These are phyloP conservation scores for Acer saccharum DNA, from an alignment of 345 rosid genomes.

Conservation along the genomic window DNA sequence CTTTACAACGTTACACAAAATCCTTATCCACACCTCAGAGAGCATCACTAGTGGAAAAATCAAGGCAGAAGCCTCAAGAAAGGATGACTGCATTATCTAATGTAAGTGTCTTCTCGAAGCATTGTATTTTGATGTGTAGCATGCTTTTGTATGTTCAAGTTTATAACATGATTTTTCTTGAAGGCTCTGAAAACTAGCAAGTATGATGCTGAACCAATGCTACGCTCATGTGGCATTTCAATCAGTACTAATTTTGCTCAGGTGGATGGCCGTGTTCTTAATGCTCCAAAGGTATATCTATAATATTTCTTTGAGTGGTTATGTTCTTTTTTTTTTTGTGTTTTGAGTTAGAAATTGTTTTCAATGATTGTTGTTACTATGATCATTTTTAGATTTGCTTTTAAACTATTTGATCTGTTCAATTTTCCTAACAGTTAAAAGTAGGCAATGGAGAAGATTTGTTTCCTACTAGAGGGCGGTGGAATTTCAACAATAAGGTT, in stretches of 20 bases:
- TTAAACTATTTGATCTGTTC: background rate
- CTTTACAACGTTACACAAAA: slow-evolving; percentile 90
- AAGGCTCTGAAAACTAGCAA: slow-evolving; percentile 75
- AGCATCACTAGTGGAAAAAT: slow-evolving; percentile 81
- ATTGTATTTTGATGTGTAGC: background rate
- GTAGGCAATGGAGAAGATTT: slow-evolving; percentile 85
- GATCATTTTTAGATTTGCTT: background rate
- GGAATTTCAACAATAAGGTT: slow-evolving; percentile 96
- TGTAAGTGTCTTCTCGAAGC: slow-evolving; percentile 36
- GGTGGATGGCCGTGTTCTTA: slow-evolving; percentile 81
- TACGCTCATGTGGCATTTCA: slow-evolving; percentile 69
- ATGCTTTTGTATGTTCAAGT: background rate
- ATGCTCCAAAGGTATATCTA: slow-evolving; percentile 66
- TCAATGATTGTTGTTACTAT: background rate
- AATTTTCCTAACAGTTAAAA: slow-evolving; percentile 56
- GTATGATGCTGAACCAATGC: slow-evolving; percentile 69
- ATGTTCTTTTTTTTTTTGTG: background rate
- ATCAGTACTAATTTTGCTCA: slow-evolving; percentile 58
- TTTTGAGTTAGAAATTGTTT: background rate
- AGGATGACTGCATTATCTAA: slow-evolving; percentile 71
- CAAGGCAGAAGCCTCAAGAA: slow-evolving; percentile 93
- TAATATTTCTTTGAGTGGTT: background rate
- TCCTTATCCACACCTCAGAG: slow-evolving; percentile 71
- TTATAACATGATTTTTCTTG: slow-evolving; percentile 18
- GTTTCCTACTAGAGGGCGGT: slow-evolving; percentile 74